Percentiles rank a stretch among this genome's conserved stretches.
These are phyloP conservation scores for Mycosarcoma mackinlayi DNA, from an alignment of 1,284 basidiomycete genomes.

Conservation along the genomic window DNA sequence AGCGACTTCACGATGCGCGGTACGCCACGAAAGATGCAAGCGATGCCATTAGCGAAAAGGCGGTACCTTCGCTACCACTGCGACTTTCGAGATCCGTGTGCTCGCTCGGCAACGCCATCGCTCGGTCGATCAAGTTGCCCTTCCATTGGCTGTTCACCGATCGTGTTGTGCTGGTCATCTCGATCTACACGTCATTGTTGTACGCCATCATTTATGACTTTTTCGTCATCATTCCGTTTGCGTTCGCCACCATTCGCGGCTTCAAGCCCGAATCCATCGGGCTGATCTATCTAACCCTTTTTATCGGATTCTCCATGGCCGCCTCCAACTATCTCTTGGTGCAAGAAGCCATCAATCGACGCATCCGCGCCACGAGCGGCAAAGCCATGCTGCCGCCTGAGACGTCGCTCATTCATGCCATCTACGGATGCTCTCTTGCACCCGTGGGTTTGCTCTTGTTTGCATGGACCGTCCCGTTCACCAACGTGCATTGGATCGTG, in stretches of 20 bases:
- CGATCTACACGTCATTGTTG: slow-evolving; percentile 42
- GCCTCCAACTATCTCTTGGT: slow-evolving; percentile 23
- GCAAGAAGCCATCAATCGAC: slow-evolving; percentile 30
- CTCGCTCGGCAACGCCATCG: slow-evolving; percentile 7
- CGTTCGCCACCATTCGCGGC: slow-evolving; percentile 38
- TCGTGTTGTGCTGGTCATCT: slow-evolving; percentile 42
- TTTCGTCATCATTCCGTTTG: slow-evolving; percentile 46
- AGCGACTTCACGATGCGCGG: slow-evolving; percentile 28
- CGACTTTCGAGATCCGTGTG: slow-evolving; percentile 1
- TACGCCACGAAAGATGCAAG: slow-evolving; percentile 3
- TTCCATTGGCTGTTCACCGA: slow-evolving; percentile 40
- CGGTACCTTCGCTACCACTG: not conserved
- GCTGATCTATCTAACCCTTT: slow-evolving; percentile 37
- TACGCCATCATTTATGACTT: slow-evolving; percentile 52
- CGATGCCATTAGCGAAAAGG: not conserved
- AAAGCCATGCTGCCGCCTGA: slow-evolving; percentile 26
- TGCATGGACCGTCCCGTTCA: slow-evolving; percentile 36
- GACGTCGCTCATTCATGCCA: slow-evolving; percentile 32
- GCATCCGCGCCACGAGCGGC: slow-evolving; percentile 26
- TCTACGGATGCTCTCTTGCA: slow-evolving; percentile 36
- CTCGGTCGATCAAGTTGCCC: slow-evolving; percentile 24
- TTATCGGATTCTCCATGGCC: slow-evolving; percentile 41
- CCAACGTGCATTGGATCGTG: slow-evolving; percentile 39
- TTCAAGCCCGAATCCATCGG: slow-evolving; percentile 38
- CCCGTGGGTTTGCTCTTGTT: slow-evolving; percentile 35